phyloP scores from a whole-genome alignment of 192 early-diverging fungal genomes.

The Helicostylum pulchrum region DNA sequence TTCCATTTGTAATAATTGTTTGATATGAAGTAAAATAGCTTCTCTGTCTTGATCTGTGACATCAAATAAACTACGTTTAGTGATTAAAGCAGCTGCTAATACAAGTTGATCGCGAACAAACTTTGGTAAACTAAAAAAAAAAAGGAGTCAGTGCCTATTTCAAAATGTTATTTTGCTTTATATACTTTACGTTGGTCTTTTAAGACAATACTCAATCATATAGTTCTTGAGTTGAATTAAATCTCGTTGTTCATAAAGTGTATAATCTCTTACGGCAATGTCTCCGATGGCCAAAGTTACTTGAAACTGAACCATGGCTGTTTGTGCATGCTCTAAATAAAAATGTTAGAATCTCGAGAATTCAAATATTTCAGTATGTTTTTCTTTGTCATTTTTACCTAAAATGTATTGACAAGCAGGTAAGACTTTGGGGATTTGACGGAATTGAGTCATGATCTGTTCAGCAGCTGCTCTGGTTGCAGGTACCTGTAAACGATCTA shows the following conservation, averaged over 20 bases:
- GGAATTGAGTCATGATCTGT: conserved; percentile 46
- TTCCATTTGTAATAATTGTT: conserved; percentile 44
- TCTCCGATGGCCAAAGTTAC: conserved; percentile 54
- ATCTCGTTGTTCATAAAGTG: conserved; percentile 48
- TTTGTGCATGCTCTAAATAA: conserved; percentile 51
- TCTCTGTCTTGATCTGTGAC: conserved; percentile 48
- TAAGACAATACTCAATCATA: conserved; percentile 53
- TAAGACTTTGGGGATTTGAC: conserved; percentile 52
- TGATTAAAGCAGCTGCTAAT: conserved; percentile 57
- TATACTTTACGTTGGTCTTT: conserved; percentile 41
- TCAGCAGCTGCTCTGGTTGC: conserved; percentile 51
- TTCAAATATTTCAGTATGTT: too few species aligned
- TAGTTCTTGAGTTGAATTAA: conserved; percentile 54
- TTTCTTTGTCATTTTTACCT: conserved; percentile 31
- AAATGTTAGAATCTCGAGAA: background rate
- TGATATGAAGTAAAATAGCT: conserved; percentile 52
- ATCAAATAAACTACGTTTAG: conserved; percentile 64
- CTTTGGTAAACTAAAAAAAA: conserved; percentile 35
- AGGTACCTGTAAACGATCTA: conserved; percentile 35
- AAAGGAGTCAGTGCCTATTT: background rate
- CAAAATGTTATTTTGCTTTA: background rate
- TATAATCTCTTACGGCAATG: conserved; percentile 55
- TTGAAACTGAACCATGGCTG: conserved; percentile 58
- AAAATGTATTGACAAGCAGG: conserved; percentile 61
- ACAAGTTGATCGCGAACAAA: conserved; percentile 57